A percentile compares a stretch with the other conserved stretches of the same genome.
Conservation (phyloP, 2,329 filamentous ascomycete species). For the Cryphonectria carpinicola region DNA sequence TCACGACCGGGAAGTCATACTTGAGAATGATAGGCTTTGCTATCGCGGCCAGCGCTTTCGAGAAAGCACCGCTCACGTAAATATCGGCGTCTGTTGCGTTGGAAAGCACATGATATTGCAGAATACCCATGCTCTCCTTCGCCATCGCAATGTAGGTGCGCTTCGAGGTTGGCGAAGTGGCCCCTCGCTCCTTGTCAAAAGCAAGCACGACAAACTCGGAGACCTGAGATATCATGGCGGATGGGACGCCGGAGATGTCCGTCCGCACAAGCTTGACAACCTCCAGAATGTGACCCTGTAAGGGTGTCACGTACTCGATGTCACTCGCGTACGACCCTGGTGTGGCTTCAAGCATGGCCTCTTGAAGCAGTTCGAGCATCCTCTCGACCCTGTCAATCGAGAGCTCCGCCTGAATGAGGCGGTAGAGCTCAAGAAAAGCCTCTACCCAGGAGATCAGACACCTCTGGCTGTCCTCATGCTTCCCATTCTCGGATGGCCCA, state of each 20-base stretch:
- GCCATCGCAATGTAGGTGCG: constrained; percentile 90
- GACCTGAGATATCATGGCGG: constrained; percentile 69
- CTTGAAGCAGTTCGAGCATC: constrained; percentile 73
- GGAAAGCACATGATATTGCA: constrained; percentile 63
- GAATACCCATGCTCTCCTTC: constrained; percentile 75
- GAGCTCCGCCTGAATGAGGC: constrained; percentile 69
- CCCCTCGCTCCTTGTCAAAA: constrained; percentile 51
- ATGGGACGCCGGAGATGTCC: constrained; percentile 66
- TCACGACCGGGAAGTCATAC: constrained; percentile 75
- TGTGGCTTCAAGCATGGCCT: constrained; percentile 72
- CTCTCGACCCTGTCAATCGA: constrained; percentile 63
- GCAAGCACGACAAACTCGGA: constrained; percentile 74
- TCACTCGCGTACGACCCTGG: constrained; percentile 71
- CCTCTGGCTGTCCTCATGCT: constrained; percentile 71
- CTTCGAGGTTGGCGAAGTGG: constrained; percentile 46
- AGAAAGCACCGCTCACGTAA: constrained; percentile 69
- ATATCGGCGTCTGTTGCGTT: constrained; percentile 69
- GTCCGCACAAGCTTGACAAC: constrained; percentile 70
- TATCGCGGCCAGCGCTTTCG: constrained; percentile 68
- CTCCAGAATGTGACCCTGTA: constrained; percentile 73
- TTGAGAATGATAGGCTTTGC: constrained; percentile 75
- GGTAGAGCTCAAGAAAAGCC: constrained; percentile 76
- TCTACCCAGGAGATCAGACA: constrained; percentile 85
- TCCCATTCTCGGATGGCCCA: constrained; percentile 46
- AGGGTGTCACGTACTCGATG: constrained; percentile 70